A percentile compares a stretch with the other conserved stretches of the same genome.
Conservation (phyloP, 1,139 yeast genomes). For the Lipomyces yarrowii region DNA sequence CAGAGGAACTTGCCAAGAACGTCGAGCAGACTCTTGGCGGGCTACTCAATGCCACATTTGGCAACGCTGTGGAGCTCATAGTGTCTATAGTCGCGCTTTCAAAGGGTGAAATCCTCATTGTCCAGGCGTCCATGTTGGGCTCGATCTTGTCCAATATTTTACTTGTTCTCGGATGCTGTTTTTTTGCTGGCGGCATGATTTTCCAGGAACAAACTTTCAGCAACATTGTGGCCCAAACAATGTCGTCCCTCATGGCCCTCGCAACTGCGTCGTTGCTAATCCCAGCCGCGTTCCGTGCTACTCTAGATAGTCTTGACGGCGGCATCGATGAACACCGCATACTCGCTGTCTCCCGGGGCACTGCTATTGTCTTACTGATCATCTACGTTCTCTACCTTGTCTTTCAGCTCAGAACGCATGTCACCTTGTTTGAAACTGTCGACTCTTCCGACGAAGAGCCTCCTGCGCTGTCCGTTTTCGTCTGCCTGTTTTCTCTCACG, state of each 20-base stretch:
- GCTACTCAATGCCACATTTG: slow-evolving; percentile 90
- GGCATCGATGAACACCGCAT: slow-evolving; percentile 51
- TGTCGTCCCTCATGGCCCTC: slow-evolving; percentile 90
- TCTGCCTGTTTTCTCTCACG: slow-evolving; percentile 47
- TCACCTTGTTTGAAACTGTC: slow-evolving; percentile 55
- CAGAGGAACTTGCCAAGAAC: slow-evolving; percentile 85
- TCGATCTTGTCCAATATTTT: slow-evolving; percentile 84
- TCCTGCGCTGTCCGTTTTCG: slow-evolving; percentile 36
- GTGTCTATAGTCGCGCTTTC: slow-evolving; percentile 87
- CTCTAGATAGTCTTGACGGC: slow-evolving; percentile 46
- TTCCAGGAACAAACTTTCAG: slow-evolving; percentile 86
- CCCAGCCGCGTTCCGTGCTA: slow-evolving; percentile 95
- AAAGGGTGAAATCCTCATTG: slow-evolving; percentile 87
- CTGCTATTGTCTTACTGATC: slow-evolving; percentile 74
- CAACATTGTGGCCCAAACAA: slow-evolving; percentile 96
- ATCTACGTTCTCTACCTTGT: slow-evolving; percentile 77
- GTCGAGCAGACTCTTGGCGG: slow-evolving; percentile 93
- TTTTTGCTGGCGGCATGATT: slow-evolving; percentile 87
- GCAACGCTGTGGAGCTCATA: slow-evolving; percentile 91
- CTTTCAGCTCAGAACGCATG: slow-evolving; percentile 90
- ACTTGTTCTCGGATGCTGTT: slow-evolving; percentile 93
- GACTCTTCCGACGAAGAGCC: slow-evolving; percentile 43
- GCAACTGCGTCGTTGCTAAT: slow-evolving; percentile 85
- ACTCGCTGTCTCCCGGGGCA: slow-evolving; percentile 79
- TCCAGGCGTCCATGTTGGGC: slow-evolving; percentile 94